Base-by-base conservation (phyloP, 139 green algal species). In the Chlamydomonas incerta region DNA sequence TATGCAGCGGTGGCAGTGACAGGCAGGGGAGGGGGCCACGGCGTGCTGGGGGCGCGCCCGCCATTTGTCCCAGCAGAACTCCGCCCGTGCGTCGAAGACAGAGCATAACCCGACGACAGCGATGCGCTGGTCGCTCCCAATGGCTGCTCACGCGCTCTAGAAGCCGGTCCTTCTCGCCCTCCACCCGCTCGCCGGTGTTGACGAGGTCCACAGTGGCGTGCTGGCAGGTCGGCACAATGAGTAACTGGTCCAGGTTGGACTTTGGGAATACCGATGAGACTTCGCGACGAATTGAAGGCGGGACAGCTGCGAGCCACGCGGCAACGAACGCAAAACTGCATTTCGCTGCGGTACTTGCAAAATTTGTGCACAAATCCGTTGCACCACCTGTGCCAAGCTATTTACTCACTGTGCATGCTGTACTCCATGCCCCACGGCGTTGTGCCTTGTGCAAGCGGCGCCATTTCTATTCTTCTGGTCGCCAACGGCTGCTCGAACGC, bases 201-300 rank as follows among this genome's bases (percentile, higher is more conserved):
- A 98, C 95, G 9, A 99, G 90, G 85, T 99, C 96, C n/a, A 96
- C 47, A 2, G 83, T 74, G 14, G 95, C 90, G 8, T 93, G 89
- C 90, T 99, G 96, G 83, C 95, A 98, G 13, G 96, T 99, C 0
- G 96, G 95, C 3, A 98, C 90, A 20, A 98, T 91, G 23, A 97
- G 81, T 76, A 96, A 91, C 73, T 92, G 90, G 21, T 73, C 75
- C n/a, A 90, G 17, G 58, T 91, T 75, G 5, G 52, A 24, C 37
- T 72, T 52, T 23, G 91, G 89, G 37, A 95, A 93, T 5, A 95
- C 88, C 34, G 63, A 87, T 33, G 86, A 63, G 0, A 94, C 67
- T 81, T 94, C 90, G 1, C 71, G 37, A 23, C 33, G 70, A 28
- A 92, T 85, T 17, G 85, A 52, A 3, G 72, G 1, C 8, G 89